A percentile compares a stretch with the other conserved stretches of the same genome.
Evolutionary conservation across 139 green algal genomes (phyloP).

Genomic region (Ulvella scutata): DNA sequence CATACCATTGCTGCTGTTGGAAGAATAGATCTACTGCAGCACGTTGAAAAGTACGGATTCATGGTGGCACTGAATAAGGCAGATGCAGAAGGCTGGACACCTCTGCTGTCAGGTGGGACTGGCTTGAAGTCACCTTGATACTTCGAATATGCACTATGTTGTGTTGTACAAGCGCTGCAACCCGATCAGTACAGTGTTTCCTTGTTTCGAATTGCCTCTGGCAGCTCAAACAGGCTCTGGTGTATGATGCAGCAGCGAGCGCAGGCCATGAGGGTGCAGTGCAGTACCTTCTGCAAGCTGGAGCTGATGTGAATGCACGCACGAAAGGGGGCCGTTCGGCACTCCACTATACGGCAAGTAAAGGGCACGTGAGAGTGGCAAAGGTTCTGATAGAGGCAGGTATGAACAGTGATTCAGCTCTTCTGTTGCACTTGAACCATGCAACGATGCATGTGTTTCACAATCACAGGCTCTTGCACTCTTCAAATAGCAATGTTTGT

Average conservation of each 20-base stretch:
- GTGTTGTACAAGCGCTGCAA: too few species aligned
- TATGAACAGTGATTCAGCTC: too few species aligned
- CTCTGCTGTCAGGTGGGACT: not conserved
- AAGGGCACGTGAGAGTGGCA: not conserved
- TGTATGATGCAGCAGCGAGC: too few species aligned
- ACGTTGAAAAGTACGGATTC: not conserved
- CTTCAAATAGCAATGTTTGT: too few species aligned
- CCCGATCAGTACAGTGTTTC: too few species aligned
- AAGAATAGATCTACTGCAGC: not conserved
- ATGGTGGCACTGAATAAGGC: not conserved
- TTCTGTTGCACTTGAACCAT: too few species aligned
- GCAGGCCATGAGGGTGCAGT: not conserved
- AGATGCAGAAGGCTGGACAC: not conserved
- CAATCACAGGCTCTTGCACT: too few species aligned
- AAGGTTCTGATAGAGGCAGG: not conserved
- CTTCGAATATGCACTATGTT: too few species aligned
- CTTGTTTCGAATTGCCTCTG: too few species aligned
- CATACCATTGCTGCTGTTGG: not conserved
- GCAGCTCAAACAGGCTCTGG: too few species aligned
- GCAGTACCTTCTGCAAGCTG: not conserved
- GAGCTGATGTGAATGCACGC: not conserved
- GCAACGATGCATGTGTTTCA: too few species aligned
- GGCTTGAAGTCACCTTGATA: too few species aligned
- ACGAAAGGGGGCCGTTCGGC: not conserved
- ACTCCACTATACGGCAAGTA: not conserved